Base-by-base conservation (phyloP, 768 basidiomycete genomes). In the Favolaschia claudopus region DNA sequence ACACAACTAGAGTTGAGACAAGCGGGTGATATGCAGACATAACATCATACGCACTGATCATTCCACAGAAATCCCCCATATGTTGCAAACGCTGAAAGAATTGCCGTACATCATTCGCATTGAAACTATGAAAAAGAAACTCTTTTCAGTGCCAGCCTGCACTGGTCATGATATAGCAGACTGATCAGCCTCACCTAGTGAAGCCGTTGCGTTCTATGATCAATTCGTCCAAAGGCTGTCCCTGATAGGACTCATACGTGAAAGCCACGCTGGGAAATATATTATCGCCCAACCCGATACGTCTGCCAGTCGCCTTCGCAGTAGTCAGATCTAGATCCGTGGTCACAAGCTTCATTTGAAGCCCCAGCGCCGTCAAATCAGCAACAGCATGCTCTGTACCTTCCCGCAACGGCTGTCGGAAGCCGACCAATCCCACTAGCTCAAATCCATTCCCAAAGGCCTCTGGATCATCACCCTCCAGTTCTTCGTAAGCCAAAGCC, bases 351-450 rank as follows among this genome's bases (percentile, higher is more conserved):
- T 99, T 98, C 75, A 98, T 93, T 72, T 89, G 90, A 68, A 98
- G 93, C 76, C 96, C 96, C 72, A 97, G 92, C 55, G 89, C 89
- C 56, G 94, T 79, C 43, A 95, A 93, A 72, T 98, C 93, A 69
- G 96, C 95, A 71, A 99, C 96, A n/a, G 96, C 96, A 78, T 96
- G 92, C 80, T 97, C 95, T 76, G 96, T 96, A 72, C 97, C 95
- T 0, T 92, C 91, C 77, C 95, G 94, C 64, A 95, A 95, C 59
- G 96, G 96, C 71, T 96, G 94, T 77, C 92, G 96, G 81, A 99
- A 97, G 67, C 93, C 88, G 58, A 99, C 87, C 22, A 99, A 87
- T 80, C 96, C 96, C 65, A 96, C 90, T 62, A 99, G 87, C 72
- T 97, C 96, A 76, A 97, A 96, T n/a, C 95, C 96, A 72, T 95